A percentile compares a stretch with the other conserved stretches of the same genome.
phyloP scores from a whole-genome alignment of 2,329 filamentous ascomycete genomes.

The Orbilia oligospora region DNA sequence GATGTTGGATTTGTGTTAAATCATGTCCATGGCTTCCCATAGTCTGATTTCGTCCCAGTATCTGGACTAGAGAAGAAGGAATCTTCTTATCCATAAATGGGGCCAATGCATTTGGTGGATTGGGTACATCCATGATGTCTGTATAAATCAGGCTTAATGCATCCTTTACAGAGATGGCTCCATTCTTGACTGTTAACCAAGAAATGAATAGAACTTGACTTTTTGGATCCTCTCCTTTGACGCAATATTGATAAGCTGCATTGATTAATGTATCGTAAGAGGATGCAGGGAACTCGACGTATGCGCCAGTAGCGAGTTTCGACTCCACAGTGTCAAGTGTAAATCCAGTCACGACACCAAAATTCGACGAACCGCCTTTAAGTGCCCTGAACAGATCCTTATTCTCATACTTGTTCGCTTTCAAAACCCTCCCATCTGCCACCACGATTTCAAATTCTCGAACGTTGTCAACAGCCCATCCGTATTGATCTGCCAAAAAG shows the following conservation, averaged over 20 bases:
- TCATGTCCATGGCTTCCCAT: slow-evolving; percentile 4
- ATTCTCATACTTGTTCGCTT: slow-evolving; percentile 68
- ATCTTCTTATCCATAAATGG: slow-evolving; percentile 44
- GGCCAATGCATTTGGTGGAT: slow-evolving; percentile 37
- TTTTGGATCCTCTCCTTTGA: slow-evolving; percentile 11
- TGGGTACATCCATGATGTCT: slow-evolving; percentile 6
- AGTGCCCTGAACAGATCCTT: slow-evolving; percentile 67
- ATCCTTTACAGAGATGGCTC: neutral
- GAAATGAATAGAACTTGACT: slow-evolving; percentile 19
- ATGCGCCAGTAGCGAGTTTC: neutral
- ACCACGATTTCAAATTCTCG: slow-evolving; percentile 72
- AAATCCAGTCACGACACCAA: slow-evolving; percentile 66
- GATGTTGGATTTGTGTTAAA: neutral
- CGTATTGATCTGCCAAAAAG: slow-evolving; percentile 69
- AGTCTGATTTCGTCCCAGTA: slow-evolving; percentile 6
- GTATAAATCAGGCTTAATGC: neutral
- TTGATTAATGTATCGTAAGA: slow-evolving; percentile 23
- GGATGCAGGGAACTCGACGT: slow-evolving; percentile 1
- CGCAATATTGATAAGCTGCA: slow-evolving; percentile 11
- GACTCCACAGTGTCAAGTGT: slow-evolving; percentile 16
- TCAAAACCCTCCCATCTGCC: slow-evolving; percentile 70
- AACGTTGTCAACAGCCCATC: slow-evolving; percentile 71
- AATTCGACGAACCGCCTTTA: slow-evolving; percentile 65
- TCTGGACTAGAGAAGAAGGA: neutral
- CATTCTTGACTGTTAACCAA: neutral